These are phyloP conservation scores for Mycena amicta DNA, from an alignment of 768 basidiomycete genomes.

Conservation along the genomic window DNA sequence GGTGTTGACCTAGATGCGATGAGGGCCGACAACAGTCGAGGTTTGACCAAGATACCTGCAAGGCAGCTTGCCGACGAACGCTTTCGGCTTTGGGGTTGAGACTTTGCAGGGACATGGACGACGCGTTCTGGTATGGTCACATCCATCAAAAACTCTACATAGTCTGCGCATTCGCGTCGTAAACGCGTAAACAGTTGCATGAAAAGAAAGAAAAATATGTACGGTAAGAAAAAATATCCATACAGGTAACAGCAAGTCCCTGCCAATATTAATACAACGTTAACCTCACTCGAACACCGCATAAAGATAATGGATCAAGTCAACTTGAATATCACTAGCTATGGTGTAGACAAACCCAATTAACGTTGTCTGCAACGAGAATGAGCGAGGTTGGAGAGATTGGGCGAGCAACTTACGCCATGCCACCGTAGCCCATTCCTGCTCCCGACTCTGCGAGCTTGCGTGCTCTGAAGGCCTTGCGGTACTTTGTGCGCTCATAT, in stretches of 20 bases:
- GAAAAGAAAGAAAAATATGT: conserved; percentile 15
- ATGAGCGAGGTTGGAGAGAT: neutral
- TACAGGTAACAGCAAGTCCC: conserved; percentile 7
- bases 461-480: conserved; percentile 72
- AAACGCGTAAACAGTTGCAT: neutral
- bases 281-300: conserved; percentile 16
- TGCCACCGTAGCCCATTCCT: conserved; percentile 62
- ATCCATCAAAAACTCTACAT: no score
- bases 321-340: conserved; percentile 21
- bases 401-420: conserved; percentile 37
- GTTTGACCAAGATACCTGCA: conserved; percentile 64
- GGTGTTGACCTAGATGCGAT: conserved; percentile 71
- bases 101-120: neutral
- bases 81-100: conserved; percentile 96
- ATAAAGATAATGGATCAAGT: conserved; percentile 9
- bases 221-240: conserved; percentile 21
- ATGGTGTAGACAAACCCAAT: conserved; percentile 14
- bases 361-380: conserved; percentile 16
- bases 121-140: no score
- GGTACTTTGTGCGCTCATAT: conserved; percentile 74
- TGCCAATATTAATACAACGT: conserved; percentile 17
- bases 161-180: no score
- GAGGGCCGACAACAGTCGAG: conserved; percentile 23
- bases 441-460: conserved; percentile 68
- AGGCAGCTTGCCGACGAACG: conserved; percentile 83